These are phyloP conservation scores for Zygoascus biomembranicola DNA, from an alignment of 805 yeast species.

Conservation along the genomic window DNA sequence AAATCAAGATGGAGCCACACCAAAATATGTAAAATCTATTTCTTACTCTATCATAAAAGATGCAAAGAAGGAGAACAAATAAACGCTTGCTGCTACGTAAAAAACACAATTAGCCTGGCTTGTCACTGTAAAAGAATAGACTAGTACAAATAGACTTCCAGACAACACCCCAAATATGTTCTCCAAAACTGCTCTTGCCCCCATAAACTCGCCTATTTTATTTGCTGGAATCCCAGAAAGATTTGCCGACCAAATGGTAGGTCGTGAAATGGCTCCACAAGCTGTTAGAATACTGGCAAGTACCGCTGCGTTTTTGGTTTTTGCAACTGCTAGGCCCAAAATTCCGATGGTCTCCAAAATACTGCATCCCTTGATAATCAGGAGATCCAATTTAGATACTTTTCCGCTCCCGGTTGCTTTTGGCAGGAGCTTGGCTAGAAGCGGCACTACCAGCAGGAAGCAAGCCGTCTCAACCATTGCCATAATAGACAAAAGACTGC, in stretches of 20 bases:
- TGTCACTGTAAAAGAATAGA: not conserved
- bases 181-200: not conserved
- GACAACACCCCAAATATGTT: not conserved
- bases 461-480: not conserved
- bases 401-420: too few species aligned
- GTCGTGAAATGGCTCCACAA: constrained; percentile 1
- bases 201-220: constrained; percentile 1
- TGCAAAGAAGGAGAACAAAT: not conserved
- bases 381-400: not conserved
- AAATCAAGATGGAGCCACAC: too few species aligned
- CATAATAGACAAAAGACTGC: not conserved
- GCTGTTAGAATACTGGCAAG: not conserved
- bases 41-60: not conserved
- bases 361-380: not conserved
- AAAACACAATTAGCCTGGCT: not conserved
- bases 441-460: not conserved
- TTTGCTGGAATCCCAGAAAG: not conserved
- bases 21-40: too few species aligned
- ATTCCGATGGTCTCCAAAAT: not conserved
- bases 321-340: not conserved
- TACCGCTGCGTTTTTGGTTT: not conserved
- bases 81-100: not conserved
- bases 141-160: not conserved
- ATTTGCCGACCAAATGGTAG: constrained; percentile 1
- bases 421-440: not conserved